A percentile compares a stretch with the other conserved stretches of the same genome.
Evolutionary conservation across 1,139 yeast genomes (phyloP).

Genomic region (Nakaseomyces glabratus): DNA sequence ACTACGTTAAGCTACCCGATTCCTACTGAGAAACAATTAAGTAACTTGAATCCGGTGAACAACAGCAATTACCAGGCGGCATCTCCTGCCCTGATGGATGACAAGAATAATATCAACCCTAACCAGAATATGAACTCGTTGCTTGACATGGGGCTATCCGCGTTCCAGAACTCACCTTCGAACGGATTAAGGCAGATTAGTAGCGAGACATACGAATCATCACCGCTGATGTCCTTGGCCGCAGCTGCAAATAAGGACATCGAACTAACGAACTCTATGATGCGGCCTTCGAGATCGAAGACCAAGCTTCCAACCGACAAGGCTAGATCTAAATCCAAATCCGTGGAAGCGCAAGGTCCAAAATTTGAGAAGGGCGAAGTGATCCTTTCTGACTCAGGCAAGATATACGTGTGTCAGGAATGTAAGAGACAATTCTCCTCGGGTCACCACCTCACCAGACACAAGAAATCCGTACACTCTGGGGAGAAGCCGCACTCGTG

Average conservation of each 20-base stretch:
- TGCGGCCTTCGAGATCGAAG: slow-evolving; percentile 1
- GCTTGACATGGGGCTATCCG: slow-evolving; percentile 1
- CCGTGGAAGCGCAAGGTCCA: slow-evolving; percentile 12
- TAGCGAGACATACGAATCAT: background rate
- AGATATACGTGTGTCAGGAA: slow-evolving; percentile 30
- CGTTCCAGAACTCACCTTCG: background rate
- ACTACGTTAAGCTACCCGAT: slow-evolving; percentile 5
- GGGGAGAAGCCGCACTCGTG: slow-evolving; percentile 33
- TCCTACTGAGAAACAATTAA: slow-evolving; percentile 5
- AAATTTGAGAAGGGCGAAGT: slow-evolving; percentile 28
- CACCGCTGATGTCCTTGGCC: slow-evolving; percentile 4
- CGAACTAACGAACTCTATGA: slow-evolving; percentile 5
- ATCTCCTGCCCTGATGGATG: background rate
- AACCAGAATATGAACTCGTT: background rate
- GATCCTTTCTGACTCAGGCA: slow-evolving; percentile 29
- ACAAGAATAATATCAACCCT: background rate
- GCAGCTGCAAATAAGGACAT: slow-evolving; percentile 4
- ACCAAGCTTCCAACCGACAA: slow-evolving; percentile 1
- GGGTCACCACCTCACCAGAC: slow-evolving; percentile 33
- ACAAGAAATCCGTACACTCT: slow-evolving; percentile 32
- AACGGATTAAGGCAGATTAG: background rate
- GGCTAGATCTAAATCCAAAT: background rate
- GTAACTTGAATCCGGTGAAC: slow-evolving; percentile 3
- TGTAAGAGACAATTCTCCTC: slow-evolving; percentile 32
- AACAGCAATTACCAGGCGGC: background rate